These are phyloP conservation scores for Golubevia pallescens DNA, from an alignment of 1,284 basidiomycete species.

Conservation along the genomic window DNA sequence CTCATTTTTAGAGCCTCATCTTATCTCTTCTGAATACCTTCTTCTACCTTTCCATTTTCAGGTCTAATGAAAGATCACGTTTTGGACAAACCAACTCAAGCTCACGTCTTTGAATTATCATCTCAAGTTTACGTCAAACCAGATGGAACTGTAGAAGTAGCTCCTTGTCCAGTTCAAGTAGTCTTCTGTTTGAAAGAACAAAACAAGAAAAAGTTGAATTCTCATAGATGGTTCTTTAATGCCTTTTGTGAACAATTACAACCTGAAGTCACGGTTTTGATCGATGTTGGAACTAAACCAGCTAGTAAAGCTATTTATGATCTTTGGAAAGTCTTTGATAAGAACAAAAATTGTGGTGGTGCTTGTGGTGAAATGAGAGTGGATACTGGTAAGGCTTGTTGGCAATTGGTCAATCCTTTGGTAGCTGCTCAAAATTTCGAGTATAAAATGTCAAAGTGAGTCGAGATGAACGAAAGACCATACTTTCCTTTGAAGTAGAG, in stretches of 20 bases:
- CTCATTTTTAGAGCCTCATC: background rate
- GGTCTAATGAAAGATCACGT: conserved; percentile 16
- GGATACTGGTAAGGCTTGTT: conserved; percentile 12
- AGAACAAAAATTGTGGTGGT: conserved; percentile 11
- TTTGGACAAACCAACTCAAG: conserved; percentile 13
- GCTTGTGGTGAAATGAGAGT: conserved; percentile 25
- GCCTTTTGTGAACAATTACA: conserved; percentile 25
- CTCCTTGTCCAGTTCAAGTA: conserved; percentile 17
- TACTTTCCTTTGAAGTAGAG: background rate
- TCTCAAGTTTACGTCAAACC: conserved; percentile 16
- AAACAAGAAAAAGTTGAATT: conserved; percentile 53
- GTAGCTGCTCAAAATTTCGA: conserved; percentile 24
- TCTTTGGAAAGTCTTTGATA: conserved; percentile 26
- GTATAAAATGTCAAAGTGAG: conserved; percentile 23
- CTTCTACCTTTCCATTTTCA: background rate
- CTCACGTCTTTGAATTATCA: conserved; percentile 22
- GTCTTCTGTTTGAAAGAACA: conserved; percentile 24
- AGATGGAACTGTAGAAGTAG: conserved; percentile 11
- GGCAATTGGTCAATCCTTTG: conserved; percentile 20
- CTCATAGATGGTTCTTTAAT: conserved; percentile 55
- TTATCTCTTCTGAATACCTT: background rate
- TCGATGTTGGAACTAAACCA: conserved; percentile 47
- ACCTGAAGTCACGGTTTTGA: conserved; percentile 47
- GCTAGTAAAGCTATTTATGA: conserved; percentile 15
- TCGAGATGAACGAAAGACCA: background rate